phyloP scores from a whole-genome alignment of 176 grass and related monocot species.

The Oryza meyeriana region DNA sequence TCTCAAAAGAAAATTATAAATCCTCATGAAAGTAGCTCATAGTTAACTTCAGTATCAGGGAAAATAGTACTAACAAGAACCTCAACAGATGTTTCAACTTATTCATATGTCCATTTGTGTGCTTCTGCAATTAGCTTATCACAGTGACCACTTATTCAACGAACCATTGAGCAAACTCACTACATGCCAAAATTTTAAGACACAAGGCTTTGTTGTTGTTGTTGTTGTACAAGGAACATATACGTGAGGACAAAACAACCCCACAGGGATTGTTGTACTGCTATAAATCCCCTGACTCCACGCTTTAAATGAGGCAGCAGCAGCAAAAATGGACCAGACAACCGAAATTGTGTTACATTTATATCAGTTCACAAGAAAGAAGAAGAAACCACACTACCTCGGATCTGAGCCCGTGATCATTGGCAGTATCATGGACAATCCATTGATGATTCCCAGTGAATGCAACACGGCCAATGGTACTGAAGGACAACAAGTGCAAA shows the following conservation, averaged over 20 bases:
- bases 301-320: constrained; percentile 35
- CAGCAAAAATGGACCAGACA: constrained; percentile 51
- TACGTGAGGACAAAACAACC: constrained; percentile 36
- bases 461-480: constrained; percentile 62
- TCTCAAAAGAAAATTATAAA: constrained; percentile 2
- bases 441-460: constrained; percentile 67
- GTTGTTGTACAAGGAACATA: constrained; percentile 44
- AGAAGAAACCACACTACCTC: constrained; percentile 62
- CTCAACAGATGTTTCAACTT: not conserved
- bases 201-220: too few relatives aligned
- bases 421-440: constrained; percentile 47
- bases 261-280: constrained; percentile 40
- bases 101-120: constrained; percentile 22
- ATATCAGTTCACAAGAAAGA: constrained; percentile 35
- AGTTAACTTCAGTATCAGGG: constrained; percentile 10
- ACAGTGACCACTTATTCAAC: constrained; percentile 30
- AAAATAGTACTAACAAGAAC: constrained; percentile 12
- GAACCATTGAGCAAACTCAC: constrained; percentile 39
- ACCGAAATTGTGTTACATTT: constrained; percentile 30
- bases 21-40: not conserved
- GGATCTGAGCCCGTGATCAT: constrained; percentile 41
- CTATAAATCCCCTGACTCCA: constrained; percentile 27
- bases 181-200: constrained; percentile 38
- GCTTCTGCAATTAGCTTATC: constrained; percentile 40
- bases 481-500: constrained; percentile 35